Conservation (phyloP, 2,329 filamentous ascomycete species). For the Boeremia exigua region DNA sequence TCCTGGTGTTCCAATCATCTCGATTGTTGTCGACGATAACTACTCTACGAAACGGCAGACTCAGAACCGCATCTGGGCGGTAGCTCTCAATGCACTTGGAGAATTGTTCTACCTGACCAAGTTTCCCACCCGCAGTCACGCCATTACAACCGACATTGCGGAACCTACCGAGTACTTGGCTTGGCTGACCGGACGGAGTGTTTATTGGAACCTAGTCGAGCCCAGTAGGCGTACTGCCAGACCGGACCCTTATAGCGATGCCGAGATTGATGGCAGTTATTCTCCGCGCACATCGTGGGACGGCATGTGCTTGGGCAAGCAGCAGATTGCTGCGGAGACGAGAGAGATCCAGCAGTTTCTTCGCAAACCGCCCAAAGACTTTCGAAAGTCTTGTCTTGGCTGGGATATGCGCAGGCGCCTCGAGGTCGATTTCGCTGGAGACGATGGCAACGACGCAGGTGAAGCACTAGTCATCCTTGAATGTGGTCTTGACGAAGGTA, state of each 20-base stretch:
- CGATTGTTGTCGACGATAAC: slow-evolving; percentile 81
- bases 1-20: slow-evolving; percentile 89
- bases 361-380: slow-evolving; percentile 74
- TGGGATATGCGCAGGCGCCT: slow-evolving; percentile 92
- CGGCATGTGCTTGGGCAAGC: slow-evolving; percentile 71
- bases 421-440: slow-evolving; percentile 86
- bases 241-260: slow-evolving; percentile 74
- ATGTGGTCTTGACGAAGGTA: slow-evolving; percentile 70
- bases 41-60: slow-evolving; percentile 75
- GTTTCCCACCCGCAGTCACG: slow-evolving; percentile 64
- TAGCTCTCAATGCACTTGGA: slow-evolving; percentile 89
- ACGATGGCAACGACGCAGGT: slow-evolving; percentile 76
- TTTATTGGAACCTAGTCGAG: slow-evolving; percentile 82
- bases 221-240: slow-evolving; percentile 74
- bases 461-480: slow-evolving; percentile 78
- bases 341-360: slow-evolving; percentile 81
- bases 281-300: slow-evolving; percentile 80
- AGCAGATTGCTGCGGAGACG: slow-evolving; percentile 77
- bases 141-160: slow-evolving; percentile 56
- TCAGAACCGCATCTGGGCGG: slow-evolving; percentile 81
- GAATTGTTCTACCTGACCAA: slow-evolving; percentile 87
- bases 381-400: slow-evolving; percentile 76
- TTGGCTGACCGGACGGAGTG: slow-evolving; percentile 80
- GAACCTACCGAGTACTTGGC: slow-evolving; percentile 67
- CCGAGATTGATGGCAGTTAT: slow-evolving; percentile 71